phyloP scores from a whole-genome alignment of 768 basidiomycete species.

The Hygrocybe punicea region DNA sequence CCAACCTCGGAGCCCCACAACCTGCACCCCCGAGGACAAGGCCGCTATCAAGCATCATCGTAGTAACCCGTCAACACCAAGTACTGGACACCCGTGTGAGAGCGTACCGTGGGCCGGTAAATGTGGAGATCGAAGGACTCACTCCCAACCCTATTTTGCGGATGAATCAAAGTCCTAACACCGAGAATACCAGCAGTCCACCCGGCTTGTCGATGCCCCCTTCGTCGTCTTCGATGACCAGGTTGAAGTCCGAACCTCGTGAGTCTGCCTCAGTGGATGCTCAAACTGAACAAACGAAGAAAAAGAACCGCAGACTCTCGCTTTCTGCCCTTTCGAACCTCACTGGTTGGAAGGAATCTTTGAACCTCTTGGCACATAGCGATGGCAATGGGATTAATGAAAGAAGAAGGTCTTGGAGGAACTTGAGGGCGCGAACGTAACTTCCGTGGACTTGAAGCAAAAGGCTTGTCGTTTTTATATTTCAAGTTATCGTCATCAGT shows the following conservation, averaged over 20 bases:
- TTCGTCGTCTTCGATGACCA: not conserved
- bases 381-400: conserved; percentile 5
- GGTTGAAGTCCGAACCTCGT: not conserved
- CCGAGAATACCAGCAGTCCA: not conserved
- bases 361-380: not conserved
- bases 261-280: not conserved
- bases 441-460: not conserved
- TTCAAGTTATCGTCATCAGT: too few species aligned
- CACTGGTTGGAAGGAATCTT: conserved; percentile 7
- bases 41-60: not conserved
- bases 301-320: conserved; percentile 30
- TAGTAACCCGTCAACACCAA: not conserved
- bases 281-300: conserved; percentile 1
- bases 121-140: conserved; percentile 2
- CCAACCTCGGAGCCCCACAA: conserved; percentile 15
- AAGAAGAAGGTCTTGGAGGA: conserved; percentile 7
- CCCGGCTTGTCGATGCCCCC: not conserved
- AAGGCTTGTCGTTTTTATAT: too few species aligned
- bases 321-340: conserved; percentile 31
- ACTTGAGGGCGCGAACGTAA: conserved; percentile 14
- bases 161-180: not conserved
- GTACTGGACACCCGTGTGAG: not conserved
- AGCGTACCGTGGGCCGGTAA: not conserved
- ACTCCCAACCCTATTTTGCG: not conserved
- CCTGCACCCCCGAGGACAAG: conserved; percentile 4